These are phyloP conservation scores for Cytospora piceae DNA, from an alignment of 2,329 filamentous ascomycete genomes.

Conservation along the genomic window DNA sequence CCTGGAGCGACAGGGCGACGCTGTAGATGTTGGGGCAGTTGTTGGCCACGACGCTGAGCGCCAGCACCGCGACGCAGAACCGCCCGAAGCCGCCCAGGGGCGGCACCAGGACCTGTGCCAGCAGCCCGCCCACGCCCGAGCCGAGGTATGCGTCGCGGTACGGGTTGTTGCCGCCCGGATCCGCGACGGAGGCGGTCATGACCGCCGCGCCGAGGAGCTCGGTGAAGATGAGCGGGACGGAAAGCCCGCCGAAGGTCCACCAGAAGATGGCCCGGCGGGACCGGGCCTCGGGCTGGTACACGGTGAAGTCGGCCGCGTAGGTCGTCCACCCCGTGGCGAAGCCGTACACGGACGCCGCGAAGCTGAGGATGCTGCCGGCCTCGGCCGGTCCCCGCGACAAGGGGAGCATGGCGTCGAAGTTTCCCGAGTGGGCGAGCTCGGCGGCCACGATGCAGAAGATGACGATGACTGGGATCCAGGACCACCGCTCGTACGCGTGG, in stretches of 20 bases:
- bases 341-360: slow-evolving; percentile 68
- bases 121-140: slow-evolving; percentile 64
- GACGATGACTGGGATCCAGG: slow-evolving; percentile 73
- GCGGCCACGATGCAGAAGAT: slow-evolving; percentile 75
- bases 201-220: slow-evolving; percentile 74
- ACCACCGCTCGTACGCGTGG: slow-evolving; percentile 76
- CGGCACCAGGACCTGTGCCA: slow-evolving; percentile 66
- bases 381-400: slow-evolving; percentile 63
- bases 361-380: slow-evolving; percentile 65
- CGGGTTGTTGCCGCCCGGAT: slow-evolving; percentile 53
- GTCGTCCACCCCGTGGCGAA: slow-evolving; percentile 75
- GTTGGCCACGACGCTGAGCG: slow-evolving; percentile 69
- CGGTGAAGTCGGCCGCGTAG: slow-evolving; percentile 78
- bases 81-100: slow-evolving; percentile 70
- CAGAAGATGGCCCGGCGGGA: slow-evolving; percentile 66
- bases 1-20: slow-evolving; percentile 67
- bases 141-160: slow-evolving; percentile 51
- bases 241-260: slow-evolving; percentile 70
- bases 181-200: slow-evolving; percentile 63
- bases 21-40: slow-evolving; percentile 77
- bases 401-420: slow-evolving; percentile 61
- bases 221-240: slow-evolving; percentile 73
- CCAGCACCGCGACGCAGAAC: slow-evolving; percentile 71
- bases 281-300: slow-evolving; percentile 71
- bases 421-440: slow-evolving; percentile 67